Conservation (phyloP, 805 yeast species). For the Candida incommunis region DNA sequence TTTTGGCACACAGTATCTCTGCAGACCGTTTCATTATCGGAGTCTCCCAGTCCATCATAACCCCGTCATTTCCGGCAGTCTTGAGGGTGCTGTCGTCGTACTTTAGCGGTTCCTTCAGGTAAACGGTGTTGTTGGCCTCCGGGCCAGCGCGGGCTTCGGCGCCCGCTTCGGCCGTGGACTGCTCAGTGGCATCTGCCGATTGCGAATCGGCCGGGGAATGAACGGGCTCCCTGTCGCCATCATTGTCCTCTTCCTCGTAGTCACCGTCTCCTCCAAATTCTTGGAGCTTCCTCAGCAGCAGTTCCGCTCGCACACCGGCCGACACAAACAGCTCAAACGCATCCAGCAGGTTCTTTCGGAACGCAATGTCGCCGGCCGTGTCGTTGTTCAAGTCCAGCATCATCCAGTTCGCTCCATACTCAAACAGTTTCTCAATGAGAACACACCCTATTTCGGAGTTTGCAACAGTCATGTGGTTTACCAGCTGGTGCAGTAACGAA, state of each 20-base stretch:
- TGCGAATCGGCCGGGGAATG: constrained; percentile 5
- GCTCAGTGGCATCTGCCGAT: constrained; percentile 6
- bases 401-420: constrained; percentile 91
- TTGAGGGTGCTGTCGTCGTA: constrained; percentile 55
- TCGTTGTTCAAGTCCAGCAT: constrained; percentile 53
- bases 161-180: constrained; percentile 4
- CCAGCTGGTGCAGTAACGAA: constrained; percentile 50
- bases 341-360: constrained; percentile 34
- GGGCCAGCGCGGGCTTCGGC: constrained; percentile 12
- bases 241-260: constrained; percentile 11
- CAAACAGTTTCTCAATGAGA: constrained; percentile 54
- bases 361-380: constrained; percentile 76
- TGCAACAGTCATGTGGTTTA: not conserved
- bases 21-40: constrained; percentile 72
- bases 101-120: constrained; percentile 49
- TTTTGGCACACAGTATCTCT: constrained; percentile 43
- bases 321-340: constrained; percentile 39
- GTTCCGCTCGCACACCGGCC: constrained; percentile 86
- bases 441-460: constrained; percentile 24
- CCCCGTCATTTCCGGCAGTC: constrained; percentile 75
- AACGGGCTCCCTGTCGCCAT: constrained; percentile 7
- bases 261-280: constrained; percentile 26
- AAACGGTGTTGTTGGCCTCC: constrained; percentile 38
- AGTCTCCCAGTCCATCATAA: constrained; percentile 96
- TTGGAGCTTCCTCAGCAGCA: constrained; percentile 52